Evolutionary conservation across 192 early-diverging fungal genomes (phyloP), one percentile per base, ranked within the genome.

Genomic region (Geranomyces michiganensis): DNA sequence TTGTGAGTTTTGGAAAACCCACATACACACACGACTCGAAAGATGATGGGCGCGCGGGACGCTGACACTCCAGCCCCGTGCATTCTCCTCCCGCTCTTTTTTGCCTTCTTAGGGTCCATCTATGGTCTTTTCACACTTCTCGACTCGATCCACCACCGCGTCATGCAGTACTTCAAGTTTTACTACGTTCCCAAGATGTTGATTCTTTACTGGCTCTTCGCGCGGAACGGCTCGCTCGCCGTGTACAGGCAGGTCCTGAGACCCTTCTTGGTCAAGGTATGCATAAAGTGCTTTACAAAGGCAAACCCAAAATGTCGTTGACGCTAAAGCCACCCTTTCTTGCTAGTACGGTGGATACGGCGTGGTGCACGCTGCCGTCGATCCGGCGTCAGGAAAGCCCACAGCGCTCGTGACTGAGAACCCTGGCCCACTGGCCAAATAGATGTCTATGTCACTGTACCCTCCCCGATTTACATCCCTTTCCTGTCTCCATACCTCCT

Each of bases 171-270:
- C 56, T 72, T 72, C 48, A 59, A 58, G n/a, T 55, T 70, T 30
- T 85, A 85, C 70, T 81, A 67, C 70, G 41, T 79, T 31, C 72
- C 81, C 43, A 85, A 85, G 70, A 71, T 83, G 49, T 22, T 73
- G 1, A 67, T 78, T 15, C 73, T 85, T 1, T 76, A 82, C 74
- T 85, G 81, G 81, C 68, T 85, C 15, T 76, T 66, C 43, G 65
- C 65, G 17, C 70, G 68, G 15, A 69, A 79, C 47, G 84, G 84
- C 24, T 73, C 81, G 15, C 74, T 79, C 26, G 70, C 56, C 56
- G 62, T 80, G 7, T 85, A 85, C 73, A 62, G 79, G 22, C 65
- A 59, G 24, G 56, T 74, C 31, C 46, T 77, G 22, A 48, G 84
- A 30, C 84, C 81, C 12, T 63, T 69, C 44, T 47, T 67, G 17